These are phyloP conservation scores for Spathaspora passalidarum DNA, from an alignment of 805 yeast species.

Conservation along the genomic window DNA sequence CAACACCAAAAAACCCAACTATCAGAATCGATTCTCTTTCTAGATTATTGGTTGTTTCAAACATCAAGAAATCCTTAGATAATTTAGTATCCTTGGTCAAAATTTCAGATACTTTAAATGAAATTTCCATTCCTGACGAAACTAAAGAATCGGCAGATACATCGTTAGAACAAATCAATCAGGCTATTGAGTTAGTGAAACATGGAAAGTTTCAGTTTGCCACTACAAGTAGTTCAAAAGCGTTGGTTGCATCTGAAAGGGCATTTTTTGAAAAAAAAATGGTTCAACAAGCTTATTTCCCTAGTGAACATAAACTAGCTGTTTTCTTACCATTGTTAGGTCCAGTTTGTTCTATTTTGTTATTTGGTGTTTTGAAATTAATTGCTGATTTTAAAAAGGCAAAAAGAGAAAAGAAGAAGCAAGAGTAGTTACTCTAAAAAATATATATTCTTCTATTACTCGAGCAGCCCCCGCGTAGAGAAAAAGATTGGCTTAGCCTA, in stretches of 20 bases:
- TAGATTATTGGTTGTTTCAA: conserved; percentile 55
- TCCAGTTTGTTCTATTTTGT: conserved; percentile 68
- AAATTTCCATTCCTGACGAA: conserved; percentile 78
- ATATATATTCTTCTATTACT: too few relatives aligned
- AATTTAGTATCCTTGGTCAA: conserved; percentile 72
- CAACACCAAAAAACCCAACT: conserved; percentile 52
- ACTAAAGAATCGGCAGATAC: conserved; percentile 57
- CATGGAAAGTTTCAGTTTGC: conserved; percentile 26
- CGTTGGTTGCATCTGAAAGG: conserved; percentile 57
- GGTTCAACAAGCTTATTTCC: conserved; percentile 94
- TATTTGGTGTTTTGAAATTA: conserved; percentile 49
- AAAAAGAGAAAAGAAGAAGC: conserved; percentile 18
- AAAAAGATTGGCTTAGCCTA: too few relatives aligned
- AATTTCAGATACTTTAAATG: conserved; percentile 63
- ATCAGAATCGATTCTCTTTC: conserved; percentile 65
- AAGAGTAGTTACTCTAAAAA: neutral
- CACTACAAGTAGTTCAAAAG: conserved; percentile 44
- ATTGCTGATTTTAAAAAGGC: conserved; percentile 34
- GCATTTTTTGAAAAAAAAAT: conserved; percentile 93
- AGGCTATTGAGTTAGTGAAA: conserved; percentile 32
- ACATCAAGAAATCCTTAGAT: conserved; percentile 60
- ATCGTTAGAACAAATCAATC: conserved; percentile 44
- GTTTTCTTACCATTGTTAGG: conserved; percentile 90
- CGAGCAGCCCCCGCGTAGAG: too few relatives aligned
- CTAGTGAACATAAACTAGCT: conserved; percentile 93